Base-by-base conservation (phyloP, 495 filamentous ascomycete genomes). In the Bacidia gigantensis region DNA sequence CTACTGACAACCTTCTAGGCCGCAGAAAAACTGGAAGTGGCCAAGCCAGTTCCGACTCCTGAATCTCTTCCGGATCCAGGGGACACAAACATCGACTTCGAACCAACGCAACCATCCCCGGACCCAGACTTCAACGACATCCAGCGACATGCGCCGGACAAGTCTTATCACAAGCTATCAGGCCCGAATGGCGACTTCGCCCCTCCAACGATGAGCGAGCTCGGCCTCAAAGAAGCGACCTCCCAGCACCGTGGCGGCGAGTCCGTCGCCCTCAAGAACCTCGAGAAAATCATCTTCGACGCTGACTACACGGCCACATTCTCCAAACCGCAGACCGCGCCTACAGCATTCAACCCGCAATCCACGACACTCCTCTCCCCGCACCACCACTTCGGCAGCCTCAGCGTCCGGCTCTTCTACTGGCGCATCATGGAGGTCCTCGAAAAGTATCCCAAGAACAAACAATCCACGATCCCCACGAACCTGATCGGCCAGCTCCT, bases 311-410 rank as follows among this genome's bases (percentile, higher is more conserved):
- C 79, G 0, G 81, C 77, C 9, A 79, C 72, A 12, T 87, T 86
- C 53, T 72, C 77, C 50, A 87, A 87, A 61, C 83, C 83, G 9
- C 75, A 75, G 22, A 84, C 82, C 1, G 81, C 81, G 3, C 82
- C 83, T 0, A 78, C 83, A 12, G 80, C 72, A 0, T 84, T 85
- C 54, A 69, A 76, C 25, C 82, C 82, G 0, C 79, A 81, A 65
- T 71, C 80, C 0, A 85, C 82, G 2, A 85, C 80, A 3, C 66
- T 85, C 2, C 71, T 85, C 10, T 83, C 79, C 0, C 82, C 81
- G 9, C 77, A 84, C 60, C 66, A 83, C n/a, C 83, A 87, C 58
- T 87, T 87, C 49, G 80, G 82, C 44, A 69, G 72, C 7, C 65
- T 87, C 2, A 77, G 73, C 32, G 67, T 76, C 23, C 73, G 82